Evolutionary conservation across 2,329 filamentous ascomycete genomes (phyloP).

Genomic region (Microsporum ferrugineum): DNA sequence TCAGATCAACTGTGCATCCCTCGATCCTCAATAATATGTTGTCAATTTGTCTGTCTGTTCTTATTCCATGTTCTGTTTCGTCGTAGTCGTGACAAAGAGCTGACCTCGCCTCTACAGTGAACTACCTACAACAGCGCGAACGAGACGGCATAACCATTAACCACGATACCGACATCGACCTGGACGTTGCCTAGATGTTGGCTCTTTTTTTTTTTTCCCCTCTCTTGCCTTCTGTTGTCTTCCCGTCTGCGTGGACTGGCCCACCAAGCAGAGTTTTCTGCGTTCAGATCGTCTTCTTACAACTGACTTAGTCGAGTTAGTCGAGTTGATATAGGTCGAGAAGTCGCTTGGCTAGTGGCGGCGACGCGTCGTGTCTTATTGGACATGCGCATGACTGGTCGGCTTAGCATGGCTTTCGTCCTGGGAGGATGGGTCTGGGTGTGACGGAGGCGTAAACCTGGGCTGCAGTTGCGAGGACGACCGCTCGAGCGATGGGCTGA

Average conservation of each 20-base stretch:
- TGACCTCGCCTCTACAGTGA: neutral
- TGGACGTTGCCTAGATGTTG: too few relatives aligned
- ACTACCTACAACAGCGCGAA: neutral
- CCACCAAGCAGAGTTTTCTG: neutral
- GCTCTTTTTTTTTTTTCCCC: neutral
- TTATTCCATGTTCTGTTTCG: neutral
- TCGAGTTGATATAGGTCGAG: neutral
- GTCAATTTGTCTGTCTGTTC: neutral
- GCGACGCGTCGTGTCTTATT: neutral
- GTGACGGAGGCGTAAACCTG: neutral
- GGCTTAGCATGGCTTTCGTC: neutral
- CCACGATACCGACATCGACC: neutral
- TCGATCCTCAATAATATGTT: neutral
- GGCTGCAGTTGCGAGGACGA: neutral
- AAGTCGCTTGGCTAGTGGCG: neutral
- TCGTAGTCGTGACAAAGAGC: neutral
- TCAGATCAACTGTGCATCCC: neutral
- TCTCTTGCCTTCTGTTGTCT: neutral
- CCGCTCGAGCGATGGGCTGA: neutral
- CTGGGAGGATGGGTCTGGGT: neutral
- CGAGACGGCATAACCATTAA: neutral
- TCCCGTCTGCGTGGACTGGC: conserved; percentile 1
- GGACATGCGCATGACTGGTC: neutral
- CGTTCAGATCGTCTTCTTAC: neutral
- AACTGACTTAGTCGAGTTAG: neutral